phyloP scores from a whole-genome alignment of 768 basidiomycete genomes.

The Auriscalpium orientale region DNA sequence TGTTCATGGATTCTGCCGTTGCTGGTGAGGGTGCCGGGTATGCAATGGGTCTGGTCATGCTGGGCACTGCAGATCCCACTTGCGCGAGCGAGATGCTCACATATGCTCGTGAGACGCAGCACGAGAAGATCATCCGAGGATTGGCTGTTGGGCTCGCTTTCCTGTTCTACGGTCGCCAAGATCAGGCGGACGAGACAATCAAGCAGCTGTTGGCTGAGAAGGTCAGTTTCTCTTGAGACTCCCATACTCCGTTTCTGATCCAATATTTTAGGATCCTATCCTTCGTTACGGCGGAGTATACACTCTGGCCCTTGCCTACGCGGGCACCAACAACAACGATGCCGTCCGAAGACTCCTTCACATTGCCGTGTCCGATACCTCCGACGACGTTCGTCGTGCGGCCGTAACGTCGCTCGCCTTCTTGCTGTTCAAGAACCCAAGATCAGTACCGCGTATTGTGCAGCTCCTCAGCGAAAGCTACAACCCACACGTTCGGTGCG shows the following conservation, averaged over 20 bases:
- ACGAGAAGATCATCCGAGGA: conserved; percentile 98
- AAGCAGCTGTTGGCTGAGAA: conserved; percentile 77
- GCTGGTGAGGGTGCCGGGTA: conserved; percentile 95
- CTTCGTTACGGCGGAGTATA: conserved; percentile 97
- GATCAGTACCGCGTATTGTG: conserved; percentile 93
- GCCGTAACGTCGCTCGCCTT: conserved; percentile 96
- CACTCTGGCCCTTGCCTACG: conserved; percentile 92
- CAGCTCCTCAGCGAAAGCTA: conserved; percentile 97
- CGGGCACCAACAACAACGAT: conserved; percentile 90
- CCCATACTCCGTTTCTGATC: too few relatives aligned
- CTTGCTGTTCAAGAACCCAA: conserved; percentile 93
- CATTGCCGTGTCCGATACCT: conserved; percentile 96
- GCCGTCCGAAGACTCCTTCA: conserved; percentile 89
- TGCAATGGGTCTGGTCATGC: conserved; percentile 97
- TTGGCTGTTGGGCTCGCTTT: conserved; percentile 90
- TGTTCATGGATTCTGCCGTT: conserved; percentile 92
- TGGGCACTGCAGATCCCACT: conserved; percentile 79
- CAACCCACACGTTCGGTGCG: conserved; percentile 97
- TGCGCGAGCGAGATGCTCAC: conserved; percentile 90
- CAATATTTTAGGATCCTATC: conserved; percentile 71
- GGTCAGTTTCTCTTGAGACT: conserved; percentile 33
- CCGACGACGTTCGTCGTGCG: conserved; percentile 93
- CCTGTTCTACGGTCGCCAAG: conserved; percentile 87
- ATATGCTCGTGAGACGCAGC: conserved; percentile 95
- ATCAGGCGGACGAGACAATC: conserved; percentile 83